Base-by-base conservation (phyloP, 164 flowering plant species). In the Magnolia sinica region DNA sequence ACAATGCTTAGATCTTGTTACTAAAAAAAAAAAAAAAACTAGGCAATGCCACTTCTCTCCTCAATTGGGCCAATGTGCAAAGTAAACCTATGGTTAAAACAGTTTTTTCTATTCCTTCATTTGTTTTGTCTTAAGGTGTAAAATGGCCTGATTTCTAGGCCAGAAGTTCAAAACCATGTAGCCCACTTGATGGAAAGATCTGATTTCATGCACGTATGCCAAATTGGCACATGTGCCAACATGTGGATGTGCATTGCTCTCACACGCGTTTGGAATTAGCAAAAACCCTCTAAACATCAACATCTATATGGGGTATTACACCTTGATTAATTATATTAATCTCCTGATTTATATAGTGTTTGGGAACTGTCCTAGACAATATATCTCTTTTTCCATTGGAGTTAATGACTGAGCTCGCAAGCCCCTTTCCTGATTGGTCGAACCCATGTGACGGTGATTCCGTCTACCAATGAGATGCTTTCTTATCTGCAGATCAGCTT, bases 381-480 rank as follows among this genome's bases (percentile, higher is more conserved):
- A 24, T 50, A 13, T 16, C 61, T 11, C 2, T 74, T 50, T 65
- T 24, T 29, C 49, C 8, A 66, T 61, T 1, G 52, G 72, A 20
- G 45, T 73, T 68, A 50, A 13, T 61, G 70, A 68, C 67, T 50
- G 18, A 20, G 69, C 65, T 45, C 24, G 61, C n/a, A 70, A 70
- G 27, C 50, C 7, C 51, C 20, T 22, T 1, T 11, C 29, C 74
- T 22, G 14, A 78, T 74, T 74, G 77, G 81, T 66, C 29, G 20
- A 70, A 27, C 64, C 81, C 76, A 78, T 22, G 74, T 63, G 76
- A 74, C 0, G 19, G 16, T 14, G 11, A 27, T 70, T 70, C 27
- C 31, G 7, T 64, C 19, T 4, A 70, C 59, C 77, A 74, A 70
- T 51, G 74, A 64, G 74, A 27, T 74, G 55, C 22, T 24, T 20